phyloP scores from a whole-genome alignment of 306 rosid genomes.

The Vicia villosa region DNA sequence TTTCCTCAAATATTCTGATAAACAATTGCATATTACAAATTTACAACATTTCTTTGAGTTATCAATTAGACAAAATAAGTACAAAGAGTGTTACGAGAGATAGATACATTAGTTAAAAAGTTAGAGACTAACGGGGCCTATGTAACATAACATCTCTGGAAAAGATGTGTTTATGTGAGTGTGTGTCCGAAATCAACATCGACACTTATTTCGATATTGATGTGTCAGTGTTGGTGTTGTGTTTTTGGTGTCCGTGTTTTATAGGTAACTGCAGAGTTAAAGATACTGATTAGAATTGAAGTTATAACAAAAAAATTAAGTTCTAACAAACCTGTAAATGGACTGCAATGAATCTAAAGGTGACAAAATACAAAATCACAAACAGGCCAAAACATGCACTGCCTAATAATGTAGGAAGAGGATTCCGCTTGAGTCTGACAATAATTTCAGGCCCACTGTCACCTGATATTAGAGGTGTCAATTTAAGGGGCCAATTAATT shows the following conservation, averaged over 20 bases:
- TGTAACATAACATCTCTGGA: not conserved
- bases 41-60: too few species aligned
- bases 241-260: too few species aligned
- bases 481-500: too few species aligned
- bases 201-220: too few species aligned
- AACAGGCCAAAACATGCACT: slow-evolving; percentile 69
- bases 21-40: slow-evolving; percentile 30
- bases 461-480: slow-evolving; percentile 67
- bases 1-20: slow-evolving; percentile 78
- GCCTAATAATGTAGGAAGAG: slow-evolving; percentile 63
- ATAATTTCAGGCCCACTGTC: slow-evolving; percentile 53
- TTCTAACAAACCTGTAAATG: slow-evolving; percentile 61
- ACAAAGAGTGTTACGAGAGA: slow-evolving; percentile 7
- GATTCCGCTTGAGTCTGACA: slow-evolving; percentile 62
- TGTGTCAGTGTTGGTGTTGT: too few species aligned
- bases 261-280: not conserved
- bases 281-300: slow-evolving; percentile 14
- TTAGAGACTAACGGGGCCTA: not conserved
- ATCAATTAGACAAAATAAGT: not conserved
- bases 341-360: slow-evolving; percentile 65
- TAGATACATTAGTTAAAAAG: slow-evolving; percentile 25
- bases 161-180: too few species aligned
- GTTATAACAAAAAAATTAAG: slow-evolving; percentile 18
- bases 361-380: slow-evolving; percentile 78
- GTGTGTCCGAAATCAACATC: too few species aligned